phyloP scores from a whole-genome alignment of 305 asterid species.

The Fraxinus xanthoxyloides region DNA sequence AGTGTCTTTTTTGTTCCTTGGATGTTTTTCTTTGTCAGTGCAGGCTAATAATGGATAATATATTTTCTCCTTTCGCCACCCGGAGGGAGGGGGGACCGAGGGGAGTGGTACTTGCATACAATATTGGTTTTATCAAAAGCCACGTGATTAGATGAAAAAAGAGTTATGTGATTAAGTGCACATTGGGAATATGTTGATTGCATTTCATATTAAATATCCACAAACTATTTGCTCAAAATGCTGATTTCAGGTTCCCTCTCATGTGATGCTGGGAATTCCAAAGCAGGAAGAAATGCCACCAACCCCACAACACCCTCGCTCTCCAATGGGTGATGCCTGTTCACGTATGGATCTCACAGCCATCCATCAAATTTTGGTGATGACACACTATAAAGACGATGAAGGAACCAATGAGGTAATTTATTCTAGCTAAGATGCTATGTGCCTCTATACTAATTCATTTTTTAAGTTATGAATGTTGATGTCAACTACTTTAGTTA shows the following conservation, averaged over 20 bases:
- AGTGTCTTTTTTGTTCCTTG: background rate
- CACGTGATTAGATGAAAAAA: background rate
- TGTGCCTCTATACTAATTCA: no score
- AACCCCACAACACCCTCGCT: conserved; percentile 52
- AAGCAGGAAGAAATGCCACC: conserved; percentile 47
- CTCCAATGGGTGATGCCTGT: conserved; percentile 58
- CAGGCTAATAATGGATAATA: background rate
- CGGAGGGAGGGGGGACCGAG: background rate
- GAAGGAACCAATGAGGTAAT: conserved; percentile 54
- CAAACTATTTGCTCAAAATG: background rate
- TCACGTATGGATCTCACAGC: conserved; percentile 57
- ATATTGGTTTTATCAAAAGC: background rate
- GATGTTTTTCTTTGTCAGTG: background rate
- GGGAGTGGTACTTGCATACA: no score
- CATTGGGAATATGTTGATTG: background rate
- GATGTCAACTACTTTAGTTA: no score
- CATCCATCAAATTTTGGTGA: conserved; percentile 48
- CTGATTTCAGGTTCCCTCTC: conserved; percentile 38
- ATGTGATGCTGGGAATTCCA: conserved; percentile 45
- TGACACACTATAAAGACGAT: conserved; percentile 47
- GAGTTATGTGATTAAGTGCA: background rate
- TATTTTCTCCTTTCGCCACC: background rate
- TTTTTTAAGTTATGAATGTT: no score
- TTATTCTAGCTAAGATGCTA: no score
- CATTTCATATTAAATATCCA: background rate